Base-by-base conservation (phyloP, 768 basidiomycete species). In the Lactarius evosmus region DNA sequence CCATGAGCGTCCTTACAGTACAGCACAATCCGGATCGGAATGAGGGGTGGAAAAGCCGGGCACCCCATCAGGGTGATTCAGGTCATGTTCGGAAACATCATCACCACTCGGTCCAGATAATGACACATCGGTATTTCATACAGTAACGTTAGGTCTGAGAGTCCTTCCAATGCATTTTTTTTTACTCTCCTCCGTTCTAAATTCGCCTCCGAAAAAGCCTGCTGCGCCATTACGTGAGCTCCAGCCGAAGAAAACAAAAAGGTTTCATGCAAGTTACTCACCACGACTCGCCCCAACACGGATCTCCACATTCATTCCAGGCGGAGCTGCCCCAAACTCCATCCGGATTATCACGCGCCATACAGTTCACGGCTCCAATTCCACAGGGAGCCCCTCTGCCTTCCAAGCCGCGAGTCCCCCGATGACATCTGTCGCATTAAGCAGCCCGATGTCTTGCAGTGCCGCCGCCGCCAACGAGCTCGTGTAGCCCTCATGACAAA, bases 321-420 rank as follows among this genome's bases (percentile, higher is more conserved):
- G 8, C 30, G n/a, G 41, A 30, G 40, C 9, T 46, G 29, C n/a
- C n/a, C 12, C 41, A 4, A 57, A 46, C 25, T 40, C 30, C 51
- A 60, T 19, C 27, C 41, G 41, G 27, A 14, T 14, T 14, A 17
- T 30, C 61, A 40, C 49, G 9, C 30, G 11, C 36, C 16, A 5
- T 5, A 38, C 58, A 8, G 33, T 32, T 32, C 32, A 65, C n/a
- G 63, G 19, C 22, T 60, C 59, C 29, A 65, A 25, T 36, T 72
- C 70, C 12, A 70, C 76, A n/a, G 89, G 87, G 16, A 92, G 73
- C 0, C 86, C 84, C 16, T 81, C 86, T 3, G 80, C 80, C 72
- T 78, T 85, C 91, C 90, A 92, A 0, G 86, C 88, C 22, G 80
- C 77, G 72, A 81, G 88, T 14, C 90, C 90, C 1, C 90, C 91